Percentiles rank a stretch among this genome's conserved stretches.
Conservation (phyloP, 179 eudicot species). For the Spinacia oleracea region DNA sequence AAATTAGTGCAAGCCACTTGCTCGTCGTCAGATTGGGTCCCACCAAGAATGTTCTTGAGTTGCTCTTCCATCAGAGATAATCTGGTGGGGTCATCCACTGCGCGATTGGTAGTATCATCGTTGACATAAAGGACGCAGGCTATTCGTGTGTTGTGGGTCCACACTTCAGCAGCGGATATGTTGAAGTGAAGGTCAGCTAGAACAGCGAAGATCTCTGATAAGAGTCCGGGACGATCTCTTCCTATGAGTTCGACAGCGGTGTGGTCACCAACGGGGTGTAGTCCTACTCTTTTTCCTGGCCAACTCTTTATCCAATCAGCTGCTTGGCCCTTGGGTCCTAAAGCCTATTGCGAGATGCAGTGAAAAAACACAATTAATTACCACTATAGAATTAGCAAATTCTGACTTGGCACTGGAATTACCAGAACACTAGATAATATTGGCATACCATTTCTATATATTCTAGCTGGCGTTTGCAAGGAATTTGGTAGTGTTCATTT, state of each 20-base stretch:
- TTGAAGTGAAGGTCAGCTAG: slow-evolving; percentile 62
- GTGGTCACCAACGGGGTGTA: slow-evolving; percentile 60
- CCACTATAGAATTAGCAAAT: not conserved
- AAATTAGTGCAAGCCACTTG: slow-evolving; percentile 46
- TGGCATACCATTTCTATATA: too few relatives aligned
- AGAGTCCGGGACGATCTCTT: slow-evolving; percentile 67
- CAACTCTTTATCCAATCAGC: slow-evolving; percentile 45
- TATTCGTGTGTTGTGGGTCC: slow-evolving; percentile 72
- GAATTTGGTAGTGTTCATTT: too few relatives aligned
- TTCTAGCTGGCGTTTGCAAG: not conserved
- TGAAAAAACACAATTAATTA: not conserved
- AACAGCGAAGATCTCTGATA: slow-evolving; percentile 69
- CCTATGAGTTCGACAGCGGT: slow-evolving; percentile 63
- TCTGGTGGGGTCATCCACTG: slow-evolving; percentile 54
- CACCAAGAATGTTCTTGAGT: slow-evolving; percentile 56
- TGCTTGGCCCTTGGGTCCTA: slow-evolving; percentile 71
- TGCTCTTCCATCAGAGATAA: slow-evolving; percentile 62
- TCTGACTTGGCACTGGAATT: not conserved
- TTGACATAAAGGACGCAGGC: slow-evolving; percentile 66
- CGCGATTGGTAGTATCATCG: slow-evolving; percentile 43
- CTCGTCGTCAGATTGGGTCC: slow-evolving; percentile 42
- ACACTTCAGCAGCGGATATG: slow-evolving; percentile 62
- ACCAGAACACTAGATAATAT: not conserved
- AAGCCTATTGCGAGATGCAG: slow-evolving; percentile 39
- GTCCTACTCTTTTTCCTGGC: slow-evolving; percentile 62